phyloP scores from a whole-genome alignment of 345 rosid species.

The Salix suchowensis region DNA sequence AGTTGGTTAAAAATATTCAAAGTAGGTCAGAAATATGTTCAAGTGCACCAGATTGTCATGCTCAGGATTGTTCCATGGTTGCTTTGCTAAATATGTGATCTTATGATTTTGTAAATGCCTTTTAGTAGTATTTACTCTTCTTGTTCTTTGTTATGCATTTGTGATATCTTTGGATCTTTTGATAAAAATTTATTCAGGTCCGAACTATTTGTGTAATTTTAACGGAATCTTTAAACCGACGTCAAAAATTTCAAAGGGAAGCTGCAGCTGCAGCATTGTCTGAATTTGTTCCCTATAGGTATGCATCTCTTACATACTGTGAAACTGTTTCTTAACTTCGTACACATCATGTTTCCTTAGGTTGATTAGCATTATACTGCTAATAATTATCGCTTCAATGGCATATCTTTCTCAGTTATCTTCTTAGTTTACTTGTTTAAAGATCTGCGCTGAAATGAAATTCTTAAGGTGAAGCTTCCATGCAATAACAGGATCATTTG shows the following conservation, averaged over 20 bases:
- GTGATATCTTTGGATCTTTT: background rate
- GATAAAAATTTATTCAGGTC: conserved; percentile 50
- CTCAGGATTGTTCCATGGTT: too few relatives aligned
- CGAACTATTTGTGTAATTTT: conserved; percentile 64
- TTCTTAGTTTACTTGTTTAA: too few relatives aligned
- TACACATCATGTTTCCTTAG: background rate
- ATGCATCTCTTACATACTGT: conserved; percentile 8
- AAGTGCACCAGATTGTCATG: too few relatives aligned
- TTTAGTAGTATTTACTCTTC: background rate
- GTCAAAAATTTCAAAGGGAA: conserved; percentile 76
- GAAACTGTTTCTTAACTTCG: background rate
- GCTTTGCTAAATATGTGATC: too few relatives aligned
- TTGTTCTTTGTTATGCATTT: conserved; percentile 2
- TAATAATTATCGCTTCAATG: background rate
- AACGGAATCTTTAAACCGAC: conserved; percentile 64
- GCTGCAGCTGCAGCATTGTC: conserved; percentile 97
- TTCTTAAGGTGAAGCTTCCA: background rate
- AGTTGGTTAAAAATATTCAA: background rate
- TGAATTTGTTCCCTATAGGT: conserved; percentile 89
- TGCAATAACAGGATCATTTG: background rate
- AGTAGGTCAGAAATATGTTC: background rate
- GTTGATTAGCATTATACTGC: background rate
- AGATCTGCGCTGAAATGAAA: background rate
- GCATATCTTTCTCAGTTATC: too few relatives aligned
- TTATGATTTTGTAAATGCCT: background rate